Conservation (phyloP, 305 asterid species). For the Caryopteris hybrid region DNA sequence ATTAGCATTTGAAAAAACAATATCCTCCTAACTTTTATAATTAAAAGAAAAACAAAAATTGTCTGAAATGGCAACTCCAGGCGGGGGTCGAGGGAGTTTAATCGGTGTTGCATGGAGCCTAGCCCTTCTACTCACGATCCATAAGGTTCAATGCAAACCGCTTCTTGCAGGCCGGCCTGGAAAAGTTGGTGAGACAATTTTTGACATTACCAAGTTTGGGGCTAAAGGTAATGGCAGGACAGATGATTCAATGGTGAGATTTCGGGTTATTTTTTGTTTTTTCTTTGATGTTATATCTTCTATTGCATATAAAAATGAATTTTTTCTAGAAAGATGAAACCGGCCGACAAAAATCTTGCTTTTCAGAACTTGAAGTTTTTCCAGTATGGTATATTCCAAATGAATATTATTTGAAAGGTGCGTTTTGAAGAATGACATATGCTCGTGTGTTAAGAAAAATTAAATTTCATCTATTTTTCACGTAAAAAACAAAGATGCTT, state of each 20-base stretch:
- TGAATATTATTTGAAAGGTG: too few relatives aligned
- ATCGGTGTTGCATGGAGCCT: conserved; percentile 1
- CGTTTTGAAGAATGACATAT: too few relatives aligned
- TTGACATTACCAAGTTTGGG: conserved; percentile 33
- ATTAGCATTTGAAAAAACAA: neutral
- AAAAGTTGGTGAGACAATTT: conserved; percentile 23
- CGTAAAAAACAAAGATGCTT: too few relatives aligned
- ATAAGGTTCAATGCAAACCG: neutral
- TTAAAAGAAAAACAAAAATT: neutral
- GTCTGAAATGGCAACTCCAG: conserved; percentile 23
- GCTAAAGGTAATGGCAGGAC: conserved; percentile 29
- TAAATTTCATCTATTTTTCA: too few relatives aligned
- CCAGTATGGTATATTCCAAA: too few relatives aligned
- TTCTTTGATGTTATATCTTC: neutral
- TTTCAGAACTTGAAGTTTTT: too few relatives aligned
- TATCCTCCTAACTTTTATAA: neutral
- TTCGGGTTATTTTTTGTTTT: neutral
- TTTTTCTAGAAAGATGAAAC: too few relatives aligned
- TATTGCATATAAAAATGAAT: neutral
- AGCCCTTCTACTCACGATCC: conserved; percentile 5
- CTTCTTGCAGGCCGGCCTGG: neutral
- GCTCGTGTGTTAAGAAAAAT: too few relatives aligned
- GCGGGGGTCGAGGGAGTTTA: conserved; percentile 2
- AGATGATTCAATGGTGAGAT: conserved; percentile 25
- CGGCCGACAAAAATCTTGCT: too few relatives aligned